Percentiles rank a stretch among this genome's conserved stretches.
These are phyloP conservation scores for Metschnikowia sp. DNA, from an alignment of 805 yeast species.

Conservation along the genomic window DNA sequence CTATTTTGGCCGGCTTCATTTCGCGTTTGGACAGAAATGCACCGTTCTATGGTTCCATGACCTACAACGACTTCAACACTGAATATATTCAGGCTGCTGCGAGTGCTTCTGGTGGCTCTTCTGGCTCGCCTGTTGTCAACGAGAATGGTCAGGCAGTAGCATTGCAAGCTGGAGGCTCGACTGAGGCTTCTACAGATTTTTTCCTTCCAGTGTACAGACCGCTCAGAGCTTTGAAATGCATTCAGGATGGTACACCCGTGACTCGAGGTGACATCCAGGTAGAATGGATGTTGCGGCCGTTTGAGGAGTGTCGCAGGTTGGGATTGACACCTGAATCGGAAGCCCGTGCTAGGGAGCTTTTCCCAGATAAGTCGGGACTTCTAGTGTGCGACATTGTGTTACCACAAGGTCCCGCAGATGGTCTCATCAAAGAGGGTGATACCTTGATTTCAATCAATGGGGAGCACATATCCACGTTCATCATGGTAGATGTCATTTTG, in stretches of 20 bases:
- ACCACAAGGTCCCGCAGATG: conserved; percentile 83
- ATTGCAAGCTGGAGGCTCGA: conserved; percentile 89
- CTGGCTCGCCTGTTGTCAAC: conserved; percentile 95
- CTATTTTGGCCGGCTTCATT: conserved; percentile 84
- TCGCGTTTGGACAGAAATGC: conserved; percentile 88
- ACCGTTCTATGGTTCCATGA: conserved; percentile 84
- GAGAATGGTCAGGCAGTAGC: conserved; percentile 86
- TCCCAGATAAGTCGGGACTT: conserved; percentile 75
- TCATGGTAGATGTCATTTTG: conserved; percentile 76
- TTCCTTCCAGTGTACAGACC: conserved; percentile 85
- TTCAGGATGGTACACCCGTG: conserved; percentile 56
- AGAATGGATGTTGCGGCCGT: conserved; percentile 84
- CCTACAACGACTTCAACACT: conserved; percentile 90
- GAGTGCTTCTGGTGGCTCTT: conserved; percentile 91
- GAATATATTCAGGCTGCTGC: conserved; percentile 97
- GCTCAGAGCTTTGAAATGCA: conserved; percentile 71
- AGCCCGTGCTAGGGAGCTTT: conserved; percentile 57
- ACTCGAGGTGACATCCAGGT: conserved; percentile 91
- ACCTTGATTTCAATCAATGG: conserved; percentile 72
- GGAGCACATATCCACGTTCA: conserved; percentile 60
- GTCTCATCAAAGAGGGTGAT: conserved; percentile 78
- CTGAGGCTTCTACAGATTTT: conserved; percentile 90
- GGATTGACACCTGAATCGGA: conserved; percentile 80
- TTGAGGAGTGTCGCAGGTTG: conserved; percentile 83
- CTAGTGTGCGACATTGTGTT: conserved; percentile 78